phyloP scores from a whole-genome alignment of 257 asterid genomes.

The Lantana camara region DNA sequence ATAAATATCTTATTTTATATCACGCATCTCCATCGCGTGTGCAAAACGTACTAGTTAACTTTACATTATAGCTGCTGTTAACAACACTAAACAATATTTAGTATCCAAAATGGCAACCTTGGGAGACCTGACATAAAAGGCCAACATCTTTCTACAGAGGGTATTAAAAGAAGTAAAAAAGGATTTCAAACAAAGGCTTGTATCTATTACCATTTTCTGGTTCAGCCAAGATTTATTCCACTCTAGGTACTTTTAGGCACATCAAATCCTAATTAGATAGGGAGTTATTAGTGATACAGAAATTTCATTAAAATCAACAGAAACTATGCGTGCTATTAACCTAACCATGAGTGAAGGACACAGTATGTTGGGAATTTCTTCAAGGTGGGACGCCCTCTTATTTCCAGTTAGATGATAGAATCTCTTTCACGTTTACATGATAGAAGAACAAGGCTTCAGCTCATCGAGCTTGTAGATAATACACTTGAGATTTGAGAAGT shows the following conservation, averaged over 20 bases:
- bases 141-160: background rate
- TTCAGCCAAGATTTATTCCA: background rate
- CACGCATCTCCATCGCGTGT: too few relatives aligned
- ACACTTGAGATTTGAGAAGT: background rate
- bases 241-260: background rate
- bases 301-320: background rate
- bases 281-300: background rate
- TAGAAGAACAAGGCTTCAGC: background rate
- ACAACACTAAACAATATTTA: background rate
- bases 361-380: background rate
- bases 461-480: background rate
- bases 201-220: background rate
- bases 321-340: background rate
- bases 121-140: background rate
- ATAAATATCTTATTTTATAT: too few relatives aligned
- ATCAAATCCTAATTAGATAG: background rate
- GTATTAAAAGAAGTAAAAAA: background rate
- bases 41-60: too few relatives aligned
- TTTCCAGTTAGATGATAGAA: background rate
- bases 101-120: background rate
- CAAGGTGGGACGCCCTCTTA: background rate
- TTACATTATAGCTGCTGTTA: background rate
- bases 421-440: background rate
- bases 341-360: background rate
- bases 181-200: constrained; percentile 4